Base-by-base conservation (phyloP, 2,329 filamentous ascomycete genomes). In the Pseudogymnoascus sp. region DNA sequence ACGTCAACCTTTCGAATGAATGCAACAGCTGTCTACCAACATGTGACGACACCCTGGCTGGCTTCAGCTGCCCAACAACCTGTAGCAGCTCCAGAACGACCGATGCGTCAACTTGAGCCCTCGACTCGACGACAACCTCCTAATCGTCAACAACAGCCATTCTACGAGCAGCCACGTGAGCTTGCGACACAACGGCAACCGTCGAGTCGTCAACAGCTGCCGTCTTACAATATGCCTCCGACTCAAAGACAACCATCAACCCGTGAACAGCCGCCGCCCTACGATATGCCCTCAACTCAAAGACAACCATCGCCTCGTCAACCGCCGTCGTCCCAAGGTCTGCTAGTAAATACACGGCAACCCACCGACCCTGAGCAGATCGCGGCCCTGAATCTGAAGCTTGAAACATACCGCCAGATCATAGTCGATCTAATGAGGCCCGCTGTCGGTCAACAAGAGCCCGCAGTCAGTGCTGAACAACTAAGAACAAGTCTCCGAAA, bases 341-440 rank as follows among this genome's bases (percentile, higher is more conserved):
- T 56, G 11, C 16, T 56, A 22, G 50, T 19, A 19, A 31, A n/a
- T 22, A 6, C n/a, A 33, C 50, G n/a, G 2, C n/a, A 6, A 14
- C 28, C 28, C 50, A 56, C 28, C 28, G 50, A 33, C 2, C 16
- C 28, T 12, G 50, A 56, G 4, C n/a, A 56, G 50, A 56, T 56
- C n/a, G 50, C 50, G 16, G 50, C 50, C n/a, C n/a, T 56, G 16
- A 56, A 33, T 33, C n/a, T 56, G 10, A 56, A 56, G 11, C 50
- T 56, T 8, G 50, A 56, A 22, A 28, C 50, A n/a, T 56, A 56
- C 16, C 50, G 28, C 50, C 50, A 56, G 50, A 56, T 56, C 50
- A 56, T 56, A 56, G 50, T 56, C 28, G 50, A 56, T 22, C 50
- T 56, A 1, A 26, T 56, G 50, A 56, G 4, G n/a, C 50, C 50